A percentile compares a stretch with the other conserved stretches of the same genome.
These are phyloP conservation scores for Wickerhamiella galacta DNA, from an alignment of 805 yeast species.

Conservation along the genomic window DNA sequence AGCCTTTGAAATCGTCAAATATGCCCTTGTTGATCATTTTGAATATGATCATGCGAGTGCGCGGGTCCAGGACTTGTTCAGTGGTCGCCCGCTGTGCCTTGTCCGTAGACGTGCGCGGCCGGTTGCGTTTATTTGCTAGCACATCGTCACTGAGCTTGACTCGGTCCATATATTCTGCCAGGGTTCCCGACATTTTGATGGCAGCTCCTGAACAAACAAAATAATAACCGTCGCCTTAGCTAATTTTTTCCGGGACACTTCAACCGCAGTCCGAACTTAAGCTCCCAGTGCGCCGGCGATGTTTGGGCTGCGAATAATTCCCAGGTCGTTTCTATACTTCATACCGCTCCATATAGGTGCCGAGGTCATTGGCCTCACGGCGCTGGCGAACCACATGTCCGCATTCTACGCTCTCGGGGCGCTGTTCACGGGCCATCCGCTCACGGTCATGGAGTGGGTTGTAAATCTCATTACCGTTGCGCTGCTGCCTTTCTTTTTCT, in stretches of 20 bases:
- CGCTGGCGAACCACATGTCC: conserved; percentile 72
- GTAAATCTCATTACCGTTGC: conserved; percentile 50
- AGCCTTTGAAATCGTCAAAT: conserved; percentile 76
- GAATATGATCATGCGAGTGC: conserved; percentile 70
- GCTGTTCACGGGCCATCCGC: conserved; percentile 70
- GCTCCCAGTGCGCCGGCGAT: no score
- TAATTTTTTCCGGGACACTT: no score
- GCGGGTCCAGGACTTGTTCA: conserved; percentile 89
- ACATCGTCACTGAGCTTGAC: not conserved
- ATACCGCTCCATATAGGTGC: conserved; percentile 79
- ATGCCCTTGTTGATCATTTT: conserved; percentile 73
- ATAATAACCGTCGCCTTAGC: no score
- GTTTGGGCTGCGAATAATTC: conserved; percentile 11
- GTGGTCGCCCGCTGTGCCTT: conserved; percentile 91
- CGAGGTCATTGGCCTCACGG: conserved; percentile 58
- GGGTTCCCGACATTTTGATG: no score
- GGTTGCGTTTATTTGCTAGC: not conserved
- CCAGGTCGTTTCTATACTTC: conserved; percentile 44
- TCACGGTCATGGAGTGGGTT: conserved; percentile 68
- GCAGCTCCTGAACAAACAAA: no score
- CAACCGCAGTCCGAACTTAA: no score
- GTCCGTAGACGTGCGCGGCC: conserved; percentile 27
- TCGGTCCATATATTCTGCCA: not conserved
- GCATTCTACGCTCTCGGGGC: conserved; percentile 80
- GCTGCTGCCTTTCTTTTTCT: conserved; percentile 45